Evolutionary conservation across 306 rosid genomes (phyloP).

Genomic region (Cucumis sativus): DNA sequence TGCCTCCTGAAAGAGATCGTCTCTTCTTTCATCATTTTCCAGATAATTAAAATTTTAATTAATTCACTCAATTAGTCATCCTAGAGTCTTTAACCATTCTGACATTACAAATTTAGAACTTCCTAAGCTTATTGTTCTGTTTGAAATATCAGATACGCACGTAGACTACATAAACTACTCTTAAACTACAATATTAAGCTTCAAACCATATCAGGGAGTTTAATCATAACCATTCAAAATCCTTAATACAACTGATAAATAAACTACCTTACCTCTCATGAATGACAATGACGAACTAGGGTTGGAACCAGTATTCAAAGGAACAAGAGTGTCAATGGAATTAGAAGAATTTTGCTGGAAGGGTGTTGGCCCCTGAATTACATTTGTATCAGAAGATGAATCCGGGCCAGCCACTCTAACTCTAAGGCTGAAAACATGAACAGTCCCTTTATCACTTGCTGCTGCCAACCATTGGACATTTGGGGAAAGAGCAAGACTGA

Average conservation of each 20-base stretch:
- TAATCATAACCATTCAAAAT: background rate
- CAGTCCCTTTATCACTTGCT: conserved; percentile 91
- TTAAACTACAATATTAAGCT: background rate
- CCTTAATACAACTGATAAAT: background rate
- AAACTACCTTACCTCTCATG: conserved; percentile 64
- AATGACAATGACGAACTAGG: conserved; percentile 80
- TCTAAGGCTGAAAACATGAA: conserved; percentile 77
- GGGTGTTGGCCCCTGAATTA: conserved; percentile 37
- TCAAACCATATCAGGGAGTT: background rate
- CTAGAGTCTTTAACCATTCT: background rate
- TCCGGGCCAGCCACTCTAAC: conserved; percentile 70
- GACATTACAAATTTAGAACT: background rate
- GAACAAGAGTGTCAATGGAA: conserved; percentile 60
- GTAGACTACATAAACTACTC: background rate
- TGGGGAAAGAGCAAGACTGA: conserved; percentile 68
- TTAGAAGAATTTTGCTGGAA: conserved; percentile 65
- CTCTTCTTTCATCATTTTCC: too few species aligned
- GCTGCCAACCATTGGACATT: conserved; percentile 92
- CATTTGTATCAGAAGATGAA: conserved; percentile 23
- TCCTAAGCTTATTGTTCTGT: background rate
- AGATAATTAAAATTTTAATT: too few species aligned
- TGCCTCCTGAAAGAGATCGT: too few species aligned
- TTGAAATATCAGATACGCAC: background rate
- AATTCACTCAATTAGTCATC: background rate
- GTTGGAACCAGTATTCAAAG: conserved; percentile 63